Evolutionary conservation across 805 yeast genomes (phyloP).

Genomic region (Lachancea waltii): DNA sequence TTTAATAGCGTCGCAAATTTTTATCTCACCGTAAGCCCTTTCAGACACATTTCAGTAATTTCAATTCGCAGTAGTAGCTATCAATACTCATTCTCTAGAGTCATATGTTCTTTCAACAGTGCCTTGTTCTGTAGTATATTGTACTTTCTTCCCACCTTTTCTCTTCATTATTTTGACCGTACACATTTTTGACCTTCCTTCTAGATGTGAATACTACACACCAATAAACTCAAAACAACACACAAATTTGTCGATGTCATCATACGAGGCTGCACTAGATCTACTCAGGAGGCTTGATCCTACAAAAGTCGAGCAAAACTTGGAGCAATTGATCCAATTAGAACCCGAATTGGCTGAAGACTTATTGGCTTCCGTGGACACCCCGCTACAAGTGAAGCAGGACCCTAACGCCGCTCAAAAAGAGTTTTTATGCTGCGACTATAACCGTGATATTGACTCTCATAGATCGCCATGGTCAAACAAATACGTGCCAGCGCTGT

Average conservation of each 20-base stretch:
- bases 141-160: too few species aligned
- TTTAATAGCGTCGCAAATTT: too few species aligned
- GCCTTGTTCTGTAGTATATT: too few species aligned
- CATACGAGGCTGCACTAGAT: conserved; percentile 71
- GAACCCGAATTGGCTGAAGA: conserved; percentile 78
- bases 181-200: neutral
- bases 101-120: too few species aligned
- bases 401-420: conserved; percentile 39
- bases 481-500: conserved; percentile 40
- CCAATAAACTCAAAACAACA: neutral
- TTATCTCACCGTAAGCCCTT: too few species aligned
- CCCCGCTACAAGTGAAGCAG: conserved; percentile 47
- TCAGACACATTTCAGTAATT: too few species aligned
- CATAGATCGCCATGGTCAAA: conserved; percentile 90
- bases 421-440: conserved; percentile 79
- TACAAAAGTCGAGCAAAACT: conserved; percentile 41
- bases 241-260: neutral
- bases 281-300: conserved; percentile 73
- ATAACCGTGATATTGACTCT: conserved; percentile 91
- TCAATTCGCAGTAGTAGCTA: too few species aligned
- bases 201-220: neutral
- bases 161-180: neutral
- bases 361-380: conserved; percentile 77
- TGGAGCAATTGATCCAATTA: conserved; percentile 41
- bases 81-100: too few species aligned